Percentiles rank a stretch among this genome's conserved stretches.
These are phyloP conservation scores for Cenchrus fungigraminus DNA, from an alignment of 176 grass and related monocot genomes.

Conservation along the genomic window DNA sequence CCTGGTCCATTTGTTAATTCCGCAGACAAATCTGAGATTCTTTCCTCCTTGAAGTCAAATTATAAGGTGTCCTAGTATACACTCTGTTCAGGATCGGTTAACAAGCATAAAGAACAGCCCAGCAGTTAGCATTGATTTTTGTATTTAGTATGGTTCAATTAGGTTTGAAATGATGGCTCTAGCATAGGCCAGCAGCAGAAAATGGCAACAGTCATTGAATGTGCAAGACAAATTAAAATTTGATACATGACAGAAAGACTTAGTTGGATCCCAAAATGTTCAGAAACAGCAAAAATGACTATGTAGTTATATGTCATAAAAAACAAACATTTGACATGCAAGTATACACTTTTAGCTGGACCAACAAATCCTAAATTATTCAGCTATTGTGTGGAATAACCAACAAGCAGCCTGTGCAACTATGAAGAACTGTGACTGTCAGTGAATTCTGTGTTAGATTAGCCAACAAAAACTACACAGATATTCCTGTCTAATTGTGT, in stretches of 20 bases:
- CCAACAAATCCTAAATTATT: background rate
- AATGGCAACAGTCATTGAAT: background rate
- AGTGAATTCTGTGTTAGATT: background rate
- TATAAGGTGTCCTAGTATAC: too few relatives aligned
- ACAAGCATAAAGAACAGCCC: too few relatives aligned
- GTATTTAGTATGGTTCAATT: too few relatives aligned
- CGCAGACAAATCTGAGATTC: too few relatives aligned
- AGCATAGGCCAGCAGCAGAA: background rate
- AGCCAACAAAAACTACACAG: background rate
- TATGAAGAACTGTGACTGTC: too few relatives aligned
- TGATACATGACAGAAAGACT: background rate
- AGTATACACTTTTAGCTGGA: constrained; percentile 30
- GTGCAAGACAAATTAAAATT: background rate
- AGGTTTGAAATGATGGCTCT: background rate
- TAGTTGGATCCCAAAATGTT: background rate
- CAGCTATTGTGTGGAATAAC: background rate
- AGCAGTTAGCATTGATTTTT: too few relatives aligned
- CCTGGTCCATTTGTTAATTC: too few relatives aligned
- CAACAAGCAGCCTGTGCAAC: background rate
- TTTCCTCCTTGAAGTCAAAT: too few relatives aligned
- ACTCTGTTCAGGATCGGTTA: too few relatives aligned
- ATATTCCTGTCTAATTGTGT: constrained; percentile 39
- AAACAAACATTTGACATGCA: background rate
- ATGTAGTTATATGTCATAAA: constrained; percentile 1
- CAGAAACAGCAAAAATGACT: background rate